phyloP scores from a whole-genome alignment of 768 basidiomycete species.

The Leccinum ochraceum region DNA sequence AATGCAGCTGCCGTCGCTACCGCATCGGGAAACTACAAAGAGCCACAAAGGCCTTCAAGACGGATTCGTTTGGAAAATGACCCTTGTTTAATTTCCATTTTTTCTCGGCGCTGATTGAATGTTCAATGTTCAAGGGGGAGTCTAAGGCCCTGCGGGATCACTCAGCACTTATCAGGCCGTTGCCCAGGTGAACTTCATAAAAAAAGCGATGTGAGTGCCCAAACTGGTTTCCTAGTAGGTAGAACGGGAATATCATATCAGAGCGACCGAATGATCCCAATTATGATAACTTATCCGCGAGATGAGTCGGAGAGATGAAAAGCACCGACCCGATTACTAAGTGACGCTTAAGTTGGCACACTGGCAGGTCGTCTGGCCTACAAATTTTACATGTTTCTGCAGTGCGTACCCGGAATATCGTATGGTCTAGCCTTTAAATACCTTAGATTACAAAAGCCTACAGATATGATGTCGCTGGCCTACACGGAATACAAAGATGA shows the following conservation, averaged over 20 bases:
- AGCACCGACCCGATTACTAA: too few relatives aligned
- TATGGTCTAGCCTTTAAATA: not conserved
- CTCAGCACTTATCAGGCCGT: not conserved
- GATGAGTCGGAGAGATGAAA: not conserved
- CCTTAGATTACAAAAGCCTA: not conserved
- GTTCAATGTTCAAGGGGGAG: not conserved
- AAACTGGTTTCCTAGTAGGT: too few relatives aligned
- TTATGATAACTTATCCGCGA: too few relatives aligned
- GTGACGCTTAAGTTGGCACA: too few relatives aligned
- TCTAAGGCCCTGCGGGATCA: not conserved
- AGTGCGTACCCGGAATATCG: too few relatives aligned
- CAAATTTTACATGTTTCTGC: not conserved
- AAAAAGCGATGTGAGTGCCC: not conserved
- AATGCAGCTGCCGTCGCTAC: not conserved
- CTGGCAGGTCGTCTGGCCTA: not conserved
- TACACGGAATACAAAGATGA: constrained; percentile 1
- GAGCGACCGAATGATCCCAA: not conserved
- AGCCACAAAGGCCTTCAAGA: not conserved
- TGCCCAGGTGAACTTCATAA: not conserved
- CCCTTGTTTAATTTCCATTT: not conserved
- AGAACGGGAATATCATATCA: not conserved
- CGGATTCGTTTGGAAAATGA: not conserved
- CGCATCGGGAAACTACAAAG: not conserved
- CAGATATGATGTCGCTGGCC: not conserved
- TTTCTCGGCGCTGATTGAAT: not conserved